Conservation (phyloP, 1,284 basidiomycete species). For the Cutaneotrichosporon mucoides region DNA sequence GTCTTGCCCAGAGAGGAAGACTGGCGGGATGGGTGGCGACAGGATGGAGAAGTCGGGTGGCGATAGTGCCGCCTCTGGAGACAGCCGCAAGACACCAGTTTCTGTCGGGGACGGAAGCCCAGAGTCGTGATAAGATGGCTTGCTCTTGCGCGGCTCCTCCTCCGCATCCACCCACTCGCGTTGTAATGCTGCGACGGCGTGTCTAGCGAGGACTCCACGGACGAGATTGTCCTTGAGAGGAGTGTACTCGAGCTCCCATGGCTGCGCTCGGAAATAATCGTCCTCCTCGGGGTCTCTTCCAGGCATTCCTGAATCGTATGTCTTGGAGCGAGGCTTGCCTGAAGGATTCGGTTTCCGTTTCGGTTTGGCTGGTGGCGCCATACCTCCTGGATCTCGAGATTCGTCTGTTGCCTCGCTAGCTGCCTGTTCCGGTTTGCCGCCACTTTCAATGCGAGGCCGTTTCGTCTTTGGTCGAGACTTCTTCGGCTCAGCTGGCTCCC, state of each 20-base stretch:
- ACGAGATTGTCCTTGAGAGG: conserved; percentile 43
- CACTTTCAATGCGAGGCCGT: conserved; percentile 8
- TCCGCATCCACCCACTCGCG: conserved; percentile 39
- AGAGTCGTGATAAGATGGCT: conserved; percentile 29
- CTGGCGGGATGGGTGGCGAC: conserved; percentile 45
- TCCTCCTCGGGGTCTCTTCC: conserved; percentile 27
- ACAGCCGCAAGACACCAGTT: conserved; percentile 33
- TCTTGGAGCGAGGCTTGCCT: conserved; percentile 14
- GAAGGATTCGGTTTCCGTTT: conserved; percentile 9
- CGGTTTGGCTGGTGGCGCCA: conserved; percentile 15
- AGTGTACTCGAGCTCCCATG: conserved; percentile 47
- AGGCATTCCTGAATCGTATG: neutral
- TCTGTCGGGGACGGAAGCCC: conserved; percentile 46
- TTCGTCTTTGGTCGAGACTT: conserved; percentile 18
- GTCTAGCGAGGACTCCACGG: conserved; percentile 28
- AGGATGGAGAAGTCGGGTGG: conserved; percentile 52
- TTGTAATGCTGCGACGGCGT: conserved; percentile 34
- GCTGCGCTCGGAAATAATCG: conserved; percentile 37
- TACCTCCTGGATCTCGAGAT: conserved; percentile 10
- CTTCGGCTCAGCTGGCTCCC: conserved; percentile 5
- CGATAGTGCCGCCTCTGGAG: conserved; percentile 32
- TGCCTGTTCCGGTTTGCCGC: conserved; percentile 1
- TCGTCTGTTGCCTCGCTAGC: conserved; percentile 4
- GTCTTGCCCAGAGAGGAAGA: conserved; percentile 33
- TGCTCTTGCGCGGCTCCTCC: conserved; percentile 20